phyloP scores from a whole-genome alignment of 2,329 filamentous ascomycete species.

The Drechmeria coniospora region DNA sequence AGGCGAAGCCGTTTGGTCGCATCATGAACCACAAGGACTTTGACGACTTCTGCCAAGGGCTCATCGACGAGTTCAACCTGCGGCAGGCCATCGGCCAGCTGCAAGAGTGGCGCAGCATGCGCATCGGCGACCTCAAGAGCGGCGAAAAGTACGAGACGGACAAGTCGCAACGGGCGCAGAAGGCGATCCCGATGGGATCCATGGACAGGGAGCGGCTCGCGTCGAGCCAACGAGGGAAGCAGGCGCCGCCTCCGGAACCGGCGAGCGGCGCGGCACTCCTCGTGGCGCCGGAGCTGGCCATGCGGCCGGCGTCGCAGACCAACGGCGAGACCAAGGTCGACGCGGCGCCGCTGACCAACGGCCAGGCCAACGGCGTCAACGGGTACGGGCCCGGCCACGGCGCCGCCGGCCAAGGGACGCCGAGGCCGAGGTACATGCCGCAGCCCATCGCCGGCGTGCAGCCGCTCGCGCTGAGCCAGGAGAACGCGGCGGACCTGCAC shows the following conservation, averaged over 20 bases:
- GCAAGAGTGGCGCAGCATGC: slow-evolving; percentile 81
- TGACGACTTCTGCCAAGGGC: slow-evolving; percentile 65
- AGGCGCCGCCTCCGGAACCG: slow-evolving; percentile 50
- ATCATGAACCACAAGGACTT: slow-evolving; percentile 96
- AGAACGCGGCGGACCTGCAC: slow-evolving; percentile 69
- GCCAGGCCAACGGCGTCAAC: slow-evolving; percentile 32
- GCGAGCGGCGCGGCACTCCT: slow-evolving; percentile 61
- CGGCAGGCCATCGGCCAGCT: slow-evolving; percentile 79
- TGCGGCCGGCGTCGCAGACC: slow-evolving; percentile 30
- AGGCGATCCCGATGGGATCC: slow-evolving; percentile 55
- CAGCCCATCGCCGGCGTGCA: slow-evolving; percentile 45
- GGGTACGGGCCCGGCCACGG: too few species aligned
- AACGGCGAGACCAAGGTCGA: slow-evolving; percentile 29
- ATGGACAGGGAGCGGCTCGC: slow-evolving; percentile 72
- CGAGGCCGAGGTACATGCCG: slow-evolving; percentile 34
- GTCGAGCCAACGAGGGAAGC: slow-evolving; percentile 53
- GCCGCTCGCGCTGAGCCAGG: slow-evolving; percentile 53
- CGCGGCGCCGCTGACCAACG: slow-evolving; percentile 37
- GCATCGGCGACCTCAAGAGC: slow-evolving; percentile 68
- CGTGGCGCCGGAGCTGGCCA: slow-evolving; percentile 62
- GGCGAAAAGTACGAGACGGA: slow-evolving; percentile 90
- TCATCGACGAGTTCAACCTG: slow-evolving; percentile 83
- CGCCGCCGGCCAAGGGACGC: slow-evolving; percentile 19
- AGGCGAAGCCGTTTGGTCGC: slow-evolving; percentile 86
- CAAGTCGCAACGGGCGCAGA: slow-evolving; percentile 62